Base-by-base conservation (phyloP, 768 basidiomycete species). In the Auricularia auricula-judae region DNA sequence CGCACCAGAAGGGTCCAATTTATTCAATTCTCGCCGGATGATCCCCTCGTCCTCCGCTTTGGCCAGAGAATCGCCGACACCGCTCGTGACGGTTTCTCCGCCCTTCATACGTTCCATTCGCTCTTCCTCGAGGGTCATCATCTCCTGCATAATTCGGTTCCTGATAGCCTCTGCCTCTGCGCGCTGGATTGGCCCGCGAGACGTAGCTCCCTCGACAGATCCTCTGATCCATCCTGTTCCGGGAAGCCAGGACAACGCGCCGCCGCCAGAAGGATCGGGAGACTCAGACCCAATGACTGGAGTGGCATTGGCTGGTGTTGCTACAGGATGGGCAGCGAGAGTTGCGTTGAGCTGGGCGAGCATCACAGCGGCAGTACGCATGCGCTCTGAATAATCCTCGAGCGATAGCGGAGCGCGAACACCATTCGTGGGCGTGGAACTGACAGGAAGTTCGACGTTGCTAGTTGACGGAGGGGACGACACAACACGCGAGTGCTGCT, bases 351-450 rank as follows among this genome's bases (percentile, higher is more conserved):
- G 82, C 74, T 99, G 97, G 1, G 97, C 87, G 35, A 99, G 86
- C 97, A 99, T 98, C 67, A 98, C 88, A 10, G 97, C 97, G 10
- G 97, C 97, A 10, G 94, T 97, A 7, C 93, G 86, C 97, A 99
- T 99, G 62, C 97, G 86, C 68, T 98, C 93, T 0, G 96, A 96
- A 76, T 99, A 99, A 69, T 99, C 96, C 69, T 99, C 96, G 29
- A 99, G 78, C 0, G 94, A 93, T 14, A 98, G 77, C 8, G 76
- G 71, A 23, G 74, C 70, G 72, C 1, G 71, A 39, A 69, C 66
- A 21, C 61, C 61, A 65, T 63, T 65, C 3, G 36, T 58, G 61
- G 61, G 23, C 53, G 65, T 3, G 53, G 64, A 23, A 63, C 63
- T 2, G 18, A 61, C 56, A 18, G 29, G 47, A 18, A 33, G 44